Percentiles rank a stretch among this genome's conserved stretches.
These are phyloP conservation scores for Phytophthora sp. DNA, from an alignment of 352 stramenopile species.

Conservation along the genomic window DNA sequence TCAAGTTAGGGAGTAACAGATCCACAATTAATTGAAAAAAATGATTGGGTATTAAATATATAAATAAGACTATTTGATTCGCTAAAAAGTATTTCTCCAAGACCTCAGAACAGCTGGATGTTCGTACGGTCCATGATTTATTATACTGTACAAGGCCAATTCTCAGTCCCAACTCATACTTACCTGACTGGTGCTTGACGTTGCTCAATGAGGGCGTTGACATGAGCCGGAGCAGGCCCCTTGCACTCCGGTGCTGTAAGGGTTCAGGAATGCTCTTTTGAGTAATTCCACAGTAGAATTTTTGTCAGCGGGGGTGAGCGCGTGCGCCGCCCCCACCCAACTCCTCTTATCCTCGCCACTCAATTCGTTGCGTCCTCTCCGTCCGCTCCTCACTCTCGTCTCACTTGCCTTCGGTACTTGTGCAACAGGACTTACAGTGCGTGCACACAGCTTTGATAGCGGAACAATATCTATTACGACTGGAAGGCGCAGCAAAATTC, in stretches of 20 bases:
- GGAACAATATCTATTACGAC: too few species aligned
- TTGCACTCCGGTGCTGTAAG: constrained; percentile 89
- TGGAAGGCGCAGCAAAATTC: too few species aligned
- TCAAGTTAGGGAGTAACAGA: too few species aligned
- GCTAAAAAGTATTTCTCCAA: not conserved
- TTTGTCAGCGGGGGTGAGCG: constrained; percentile 79
- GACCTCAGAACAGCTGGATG: not conserved
- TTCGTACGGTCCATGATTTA: not conserved
- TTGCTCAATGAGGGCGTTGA: constrained; percentile 84
- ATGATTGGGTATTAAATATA: too few species aligned
- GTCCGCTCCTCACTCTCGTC: too few species aligned
- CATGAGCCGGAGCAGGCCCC: constrained; percentile 88
- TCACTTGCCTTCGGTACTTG: too few species aligned
- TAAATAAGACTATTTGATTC: too few species aligned
- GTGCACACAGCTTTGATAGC: too few species aligned
- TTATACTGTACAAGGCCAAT: not conserved
- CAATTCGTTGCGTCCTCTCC: too few species aligned
- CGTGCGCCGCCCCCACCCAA: constrained; percentile 63
- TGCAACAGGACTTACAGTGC: too few species aligned
- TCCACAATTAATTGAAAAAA: too few species aligned
- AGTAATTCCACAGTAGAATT: constrained; percentile 88
- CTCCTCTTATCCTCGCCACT: not conserved
- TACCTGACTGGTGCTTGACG: constrained; percentile 88
- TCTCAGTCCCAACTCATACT: constrained; percentile 57
- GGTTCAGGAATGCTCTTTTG: constrained; percentile 82